Evolutionary conservation across 2,329 filamentous ascomycete genomes (phyloP), one percentile per base, ranked within the genome.

Genomic region (Microthyrium microscopicum): DNA sequence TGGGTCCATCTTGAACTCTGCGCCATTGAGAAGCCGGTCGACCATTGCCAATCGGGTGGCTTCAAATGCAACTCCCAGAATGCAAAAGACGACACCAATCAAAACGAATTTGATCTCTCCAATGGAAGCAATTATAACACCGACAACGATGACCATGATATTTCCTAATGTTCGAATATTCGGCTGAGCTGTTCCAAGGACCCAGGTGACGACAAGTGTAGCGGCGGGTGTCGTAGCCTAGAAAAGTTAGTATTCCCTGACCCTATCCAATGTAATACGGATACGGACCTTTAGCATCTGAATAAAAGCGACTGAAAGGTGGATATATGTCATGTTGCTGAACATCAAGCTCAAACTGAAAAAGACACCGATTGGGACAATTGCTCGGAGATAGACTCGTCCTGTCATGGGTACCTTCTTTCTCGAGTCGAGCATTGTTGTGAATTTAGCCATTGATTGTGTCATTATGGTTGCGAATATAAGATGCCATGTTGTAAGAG

Each of bases 41-140:
- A 89, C 79, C 74, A 89, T 76, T 61, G 79, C 81, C 39, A 89
- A 67, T 48, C 81, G 77, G 43, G 82, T 69, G 36, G 81, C 80
- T 60, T 89, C 82, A 50, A 87, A 89, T 47, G 77, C 53, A 49
- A 89, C 77, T 49, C 81, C 81, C 37, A 66, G 73, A 40, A 78
- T 63, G 61, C 89, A 82, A 66, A 73, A 84, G 41, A 84, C 53
- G 58, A 89, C 79, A 42, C 81, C 81, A 43, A 71, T 66, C 57
- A 79, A 63, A 48, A 82, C 78, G 53, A 98, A 98, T 53, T 85
- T 76, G 57, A 98, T 91, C 64, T 98, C 89, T 49, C 89, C 89
- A 42, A 92, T 71, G 1, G 87, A 93, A 31, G 89, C 89, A 50
- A 98, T 83, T 44, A 94, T 65, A 46, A 95, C 85, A 66, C 89